Percentiles rank a stretch among this genome's conserved stretches.
Conservation (phyloP, 176 grass and related monocot genomes). For the Rhynchospora tenuis region DNA sequence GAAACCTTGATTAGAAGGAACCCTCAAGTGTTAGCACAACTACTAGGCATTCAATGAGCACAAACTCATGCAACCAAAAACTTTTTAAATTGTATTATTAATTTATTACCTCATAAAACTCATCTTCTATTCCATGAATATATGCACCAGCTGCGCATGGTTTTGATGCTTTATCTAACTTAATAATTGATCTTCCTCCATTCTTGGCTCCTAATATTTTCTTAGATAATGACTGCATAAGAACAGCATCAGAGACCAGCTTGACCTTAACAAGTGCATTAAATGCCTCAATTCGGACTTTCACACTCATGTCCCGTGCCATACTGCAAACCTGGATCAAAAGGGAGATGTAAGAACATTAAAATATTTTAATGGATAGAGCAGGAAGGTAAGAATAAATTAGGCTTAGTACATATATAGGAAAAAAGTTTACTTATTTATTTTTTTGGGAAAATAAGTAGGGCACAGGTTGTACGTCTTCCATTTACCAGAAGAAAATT, state of each 20-base stretch:
- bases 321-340: slow-evolving; percentile 71
- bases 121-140: slow-evolving; percentile 83
- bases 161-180: slow-evolving; percentile 41
- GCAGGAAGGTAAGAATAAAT: not conserved
- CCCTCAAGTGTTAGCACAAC: not conserved
- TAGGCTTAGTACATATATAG: too few relatives aligned
- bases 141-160: slow-evolving; percentile 65
- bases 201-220: slow-evolving; percentile 52
- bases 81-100: not conserved
- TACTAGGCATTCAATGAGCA: not conserved
- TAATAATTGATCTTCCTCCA: slow-evolving; percentile 26
- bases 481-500: too few relatives aligned
- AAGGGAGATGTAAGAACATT: slow-evolving; percentile 3
- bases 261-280: slow-evolving; percentile 55
- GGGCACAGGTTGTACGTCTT: too few relatives aligned
- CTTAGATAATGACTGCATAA: slow-evolving; percentile 79
- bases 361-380: not conserved
- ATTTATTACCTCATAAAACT: slow-evolving; percentile 61
- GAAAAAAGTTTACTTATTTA: too few relatives aligned
- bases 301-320: slow-evolving; percentile 77
- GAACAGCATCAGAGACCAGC: slow-evolving; percentile 47
- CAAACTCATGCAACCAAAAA: not conserved
- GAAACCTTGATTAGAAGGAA: not conserved
- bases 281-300: slow-evolving; percentile 82
- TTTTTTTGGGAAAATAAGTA: too few relatives aligned